Evolutionary conservation across 306 rosid species (phyloP).

Genomic region (Begonia fuchsioides): DNA sequence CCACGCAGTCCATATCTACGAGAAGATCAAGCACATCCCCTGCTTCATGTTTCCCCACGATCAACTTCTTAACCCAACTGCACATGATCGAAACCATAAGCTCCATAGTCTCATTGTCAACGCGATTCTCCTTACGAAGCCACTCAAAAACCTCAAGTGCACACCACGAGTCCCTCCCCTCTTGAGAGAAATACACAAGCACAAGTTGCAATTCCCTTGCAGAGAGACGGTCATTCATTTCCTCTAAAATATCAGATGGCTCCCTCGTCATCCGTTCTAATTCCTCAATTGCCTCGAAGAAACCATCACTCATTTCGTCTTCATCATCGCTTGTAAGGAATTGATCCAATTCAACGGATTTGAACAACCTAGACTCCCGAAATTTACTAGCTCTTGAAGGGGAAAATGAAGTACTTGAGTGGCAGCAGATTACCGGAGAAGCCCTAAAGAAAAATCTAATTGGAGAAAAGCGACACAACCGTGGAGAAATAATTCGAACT

Average conservation of each 20-base stretch:
- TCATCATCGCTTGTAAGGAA: slow-evolving; percentile 75
- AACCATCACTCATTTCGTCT: slow-evolving; percentile 86
- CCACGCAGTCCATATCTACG: slow-evolving; percentile 94
- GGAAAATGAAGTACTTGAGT: slow-evolving; percentile 16
- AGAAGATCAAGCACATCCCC: slow-evolving; percentile 83
- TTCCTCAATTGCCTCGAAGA: slow-evolving; percentile 85
- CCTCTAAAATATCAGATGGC: slow-evolving; percentile 88
- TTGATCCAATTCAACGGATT: slow-evolving; percentile 71
- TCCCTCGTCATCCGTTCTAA: slow-evolving; percentile 87
- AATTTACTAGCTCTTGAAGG: slow-evolving; percentile 15
- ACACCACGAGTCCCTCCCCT: slow-evolving; percentile 97
- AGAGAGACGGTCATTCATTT: slow-evolving; percentile 86
- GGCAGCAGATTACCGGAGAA: slow-evolving; percentile 13
- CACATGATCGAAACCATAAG: slow-evolving; percentile 93
- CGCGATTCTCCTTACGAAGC: slow-evolving; percentile 83
- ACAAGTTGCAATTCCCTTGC: slow-evolving; percentile 84
- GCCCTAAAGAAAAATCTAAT: slow-evolving; percentile 20
- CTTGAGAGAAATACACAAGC: slow-evolving; percentile 82
- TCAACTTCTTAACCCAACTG: slow-evolving; percentile 78
- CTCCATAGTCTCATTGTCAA: slow-evolving; percentile 96
- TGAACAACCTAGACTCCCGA: slow-evolving; percentile 34
- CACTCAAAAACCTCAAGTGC: slow-evolving; percentile 97
- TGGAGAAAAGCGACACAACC: slow-evolving; percentile 11
- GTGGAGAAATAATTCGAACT: slow-evolving; percentile 14
- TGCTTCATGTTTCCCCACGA: slow-evolving; percentile 42